Evolutionary conservation across 768 basidiomycete species (phyloP).

Genomic region (Saitozyma sp.): DNA sequence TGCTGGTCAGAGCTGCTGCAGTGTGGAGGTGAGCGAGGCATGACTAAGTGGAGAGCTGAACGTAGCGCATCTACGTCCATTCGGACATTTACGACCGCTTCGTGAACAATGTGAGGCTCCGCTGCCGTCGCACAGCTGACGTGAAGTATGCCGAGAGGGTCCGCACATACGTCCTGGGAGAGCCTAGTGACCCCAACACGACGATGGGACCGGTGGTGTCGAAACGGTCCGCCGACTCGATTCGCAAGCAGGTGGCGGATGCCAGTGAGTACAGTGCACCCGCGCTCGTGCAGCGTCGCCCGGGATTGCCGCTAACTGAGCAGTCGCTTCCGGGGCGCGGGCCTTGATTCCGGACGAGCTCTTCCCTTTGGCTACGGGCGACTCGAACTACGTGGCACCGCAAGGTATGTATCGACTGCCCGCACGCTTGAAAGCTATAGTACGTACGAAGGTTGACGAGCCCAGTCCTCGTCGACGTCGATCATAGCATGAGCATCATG

Average conservation of each 20-base stretch:
- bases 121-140: neutral
- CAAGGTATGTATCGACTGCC: slow-evolving; percentile 60
- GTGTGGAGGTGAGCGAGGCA: slow-evolving; percentile 60
- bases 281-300: no score
- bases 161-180: slow-evolving; percentile 83
- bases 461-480: no score
- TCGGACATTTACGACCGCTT: slow-evolving; percentile 77
- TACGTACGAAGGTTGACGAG: no score
- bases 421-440: no score
- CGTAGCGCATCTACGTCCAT: slow-evolving; percentile 97
- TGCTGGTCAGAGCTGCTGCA: slow-evolving; percentile 94
- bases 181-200: slow-evolving; percentile 71
- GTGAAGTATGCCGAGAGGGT: slow-evolving; percentile 68
- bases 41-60: slow-evolving; percentile 59
- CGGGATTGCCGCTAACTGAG: no score
- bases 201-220: slow-evolving; percentile 93
- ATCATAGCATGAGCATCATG: slow-evolving; percentile 79
- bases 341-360: slow-evolving; percentile 70
- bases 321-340: slow-evolving; percentile 77
- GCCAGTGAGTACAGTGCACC: slow-evolving; percentile 62
- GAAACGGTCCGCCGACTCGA: slow-evolving; percentile 76
- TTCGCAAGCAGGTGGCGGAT: slow-evolving; percentile 80
- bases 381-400: slow-evolving; percentile 82
- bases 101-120: slow-evolving; percentile 55
- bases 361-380: slow-evolving; percentile 66